Conservation (phyloP, 495 filamentous ascomycete genomes). For the Xylaria sp. region DNA sequence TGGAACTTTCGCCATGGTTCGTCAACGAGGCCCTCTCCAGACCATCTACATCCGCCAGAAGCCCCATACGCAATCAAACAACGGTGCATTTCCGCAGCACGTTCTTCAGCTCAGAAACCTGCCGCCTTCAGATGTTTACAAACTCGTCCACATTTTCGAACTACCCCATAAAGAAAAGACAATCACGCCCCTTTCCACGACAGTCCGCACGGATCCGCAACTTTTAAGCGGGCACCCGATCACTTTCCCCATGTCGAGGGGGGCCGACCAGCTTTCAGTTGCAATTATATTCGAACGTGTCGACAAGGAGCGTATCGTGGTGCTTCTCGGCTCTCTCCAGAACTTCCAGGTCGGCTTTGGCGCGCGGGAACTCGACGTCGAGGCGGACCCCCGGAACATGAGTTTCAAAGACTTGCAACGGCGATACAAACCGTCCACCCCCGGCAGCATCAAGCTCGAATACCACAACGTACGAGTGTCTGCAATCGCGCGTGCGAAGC, state of each 20-base stretch:
- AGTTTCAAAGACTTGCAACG: background rate
- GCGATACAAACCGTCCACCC: background rate
- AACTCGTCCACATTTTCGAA: conserved; percentile 10
- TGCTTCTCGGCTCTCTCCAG: background rate
- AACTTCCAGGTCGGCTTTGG: conserved; percentile 5
- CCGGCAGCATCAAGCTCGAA: background rate
- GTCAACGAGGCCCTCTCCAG: conserved; percentile 20
- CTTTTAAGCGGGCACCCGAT: too few relatives aligned
- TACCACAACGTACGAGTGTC: conserved; percentile 4
- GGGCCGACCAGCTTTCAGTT: conserved; percentile 6
- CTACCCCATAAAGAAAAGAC: background rate
- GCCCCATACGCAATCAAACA: conserved; percentile 2
- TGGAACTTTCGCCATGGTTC: conserved; percentile 28
- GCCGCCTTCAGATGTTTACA: conserved; percentile 10
- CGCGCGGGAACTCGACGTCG: conserved; percentile 1
- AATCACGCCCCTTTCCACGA: background rate
- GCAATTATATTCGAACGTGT: background rate
- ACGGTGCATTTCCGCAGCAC: conserved; percentile 28
- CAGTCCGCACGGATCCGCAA: background rate
- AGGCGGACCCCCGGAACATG: background rate
- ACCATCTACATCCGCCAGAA: conserved; percentile 33
- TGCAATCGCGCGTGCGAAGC: background rate
- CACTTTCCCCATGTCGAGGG: background rate
- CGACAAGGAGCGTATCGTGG: background rate
- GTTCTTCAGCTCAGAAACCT: conserved; percentile 22